Evolutionary conservation across 2,329 filamentous ascomycete species (phyloP).

Genomic region (Bertia moriformis): DNA sequence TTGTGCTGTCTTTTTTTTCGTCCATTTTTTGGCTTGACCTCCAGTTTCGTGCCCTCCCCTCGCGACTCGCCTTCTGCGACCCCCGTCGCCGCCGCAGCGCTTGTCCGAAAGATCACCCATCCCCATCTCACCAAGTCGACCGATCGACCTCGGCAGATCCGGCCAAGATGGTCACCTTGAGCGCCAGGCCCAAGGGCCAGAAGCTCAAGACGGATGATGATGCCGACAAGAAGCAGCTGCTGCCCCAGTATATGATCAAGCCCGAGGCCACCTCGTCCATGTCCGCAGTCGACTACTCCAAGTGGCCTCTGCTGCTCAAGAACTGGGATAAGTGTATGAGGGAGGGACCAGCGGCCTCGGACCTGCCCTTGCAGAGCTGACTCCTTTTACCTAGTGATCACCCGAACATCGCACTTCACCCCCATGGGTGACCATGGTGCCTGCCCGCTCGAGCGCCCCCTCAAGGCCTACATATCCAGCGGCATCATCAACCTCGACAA

Average conservation of each 20-base stretch:
- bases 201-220: too few species aligned
- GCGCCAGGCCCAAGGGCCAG: too few species aligned
- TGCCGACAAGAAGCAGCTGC: too few species aligned
- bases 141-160: too few species aligned
- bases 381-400: slow-evolving; percentile 59
- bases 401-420: slow-evolving; percentile 91
- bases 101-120: too few species aligned
- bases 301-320: slow-evolving; percentile 86
- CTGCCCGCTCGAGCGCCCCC: slow-evolving; percentile 78
- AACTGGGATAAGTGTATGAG: slow-evolving; percentile 82
- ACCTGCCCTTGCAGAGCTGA: slow-evolving; percentile 5
- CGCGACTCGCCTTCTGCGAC: slow-evolving; percentile 6
- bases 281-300: slow-evolving; percentile 63
- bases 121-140: too few species aligned
- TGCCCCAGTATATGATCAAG: slow-evolving; percentile 89
- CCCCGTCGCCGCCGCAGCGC: slow-evolving; percentile 2
- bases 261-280: slow-evolving; percentile 63
- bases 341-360: slow-evolving; percentile 4
- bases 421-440: slow-evolving; percentile 82
- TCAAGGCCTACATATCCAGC: slow-evolving; percentile 92
- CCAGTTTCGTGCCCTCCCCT: too few species aligned
- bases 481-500: slow-evolving; percentile 98
- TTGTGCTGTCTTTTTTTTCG: too few species aligned
- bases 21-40: too few species aligned
- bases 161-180: too few species aligned